Percentiles rank a stretch among this genome's conserved stretches.
Conservation (phyloP, 805 yeast species). For the Wickerhamomyces sydowiorum region DNA sequence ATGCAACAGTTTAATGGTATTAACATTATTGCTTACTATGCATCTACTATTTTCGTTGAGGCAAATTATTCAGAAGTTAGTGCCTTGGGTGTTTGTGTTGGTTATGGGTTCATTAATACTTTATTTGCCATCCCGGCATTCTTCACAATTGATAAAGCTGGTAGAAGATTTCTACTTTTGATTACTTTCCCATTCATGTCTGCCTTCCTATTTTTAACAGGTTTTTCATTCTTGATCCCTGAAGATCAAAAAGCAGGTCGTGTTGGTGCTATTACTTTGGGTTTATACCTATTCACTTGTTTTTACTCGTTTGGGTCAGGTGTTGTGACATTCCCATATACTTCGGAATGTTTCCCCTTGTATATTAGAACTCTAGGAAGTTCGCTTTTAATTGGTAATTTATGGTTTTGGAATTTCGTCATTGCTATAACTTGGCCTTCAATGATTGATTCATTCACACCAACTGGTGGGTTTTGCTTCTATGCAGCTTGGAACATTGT, state of each 20-base stretch:
- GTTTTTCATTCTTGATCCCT: conserved; percentile 68
- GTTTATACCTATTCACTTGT: conserved; percentile 66
- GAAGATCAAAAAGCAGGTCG: conserved; percentile 41
- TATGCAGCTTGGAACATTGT: conserved; percentile 81
- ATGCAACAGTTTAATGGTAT: conserved; percentile 92
- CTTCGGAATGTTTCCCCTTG: conserved; percentile 80
- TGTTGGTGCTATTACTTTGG: conserved; percentile 62
- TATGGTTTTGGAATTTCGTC: conserved; percentile 70
- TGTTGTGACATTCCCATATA: conserved; percentile 84
- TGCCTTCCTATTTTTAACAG: conserved; percentile 53
- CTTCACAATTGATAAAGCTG: conserved; percentile 70
- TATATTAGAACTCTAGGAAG: conserved; percentile 77
- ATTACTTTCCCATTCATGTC: conserved; percentile 61
- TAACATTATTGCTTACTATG: conserved; percentile 82
- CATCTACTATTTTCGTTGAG: conserved; percentile 66
- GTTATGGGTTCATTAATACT: conserved; percentile 79
- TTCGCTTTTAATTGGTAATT: conserved; percentile 70
- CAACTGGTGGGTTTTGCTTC: conserved; percentile 85
- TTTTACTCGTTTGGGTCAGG: conserved; percentile 85
- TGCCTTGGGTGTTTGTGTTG: conserved; percentile 77
- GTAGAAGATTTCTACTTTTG: conserved; percentile 58
- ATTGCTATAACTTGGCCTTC: conserved; percentile 79
- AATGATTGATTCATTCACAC: conserved; percentile 54
- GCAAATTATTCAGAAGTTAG: conserved; percentile 58
- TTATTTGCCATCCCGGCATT: conserved; percentile 80